Base-by-base conservation (phyloP, 1,284 basidiomycete species). In the Trichosporon asahii region DNA sequence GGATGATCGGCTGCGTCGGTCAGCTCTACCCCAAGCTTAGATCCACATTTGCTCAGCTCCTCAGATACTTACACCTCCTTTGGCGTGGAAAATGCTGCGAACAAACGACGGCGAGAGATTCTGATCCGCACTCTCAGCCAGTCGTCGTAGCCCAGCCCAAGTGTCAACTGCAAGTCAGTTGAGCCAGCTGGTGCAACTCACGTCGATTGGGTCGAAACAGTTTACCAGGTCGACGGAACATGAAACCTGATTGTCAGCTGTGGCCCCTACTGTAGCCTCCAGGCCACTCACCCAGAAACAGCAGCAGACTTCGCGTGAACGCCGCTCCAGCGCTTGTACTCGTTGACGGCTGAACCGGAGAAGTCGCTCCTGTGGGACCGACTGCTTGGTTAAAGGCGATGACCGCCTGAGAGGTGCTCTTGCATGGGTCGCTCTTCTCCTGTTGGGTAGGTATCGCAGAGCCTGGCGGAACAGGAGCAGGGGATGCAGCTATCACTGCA, bases 371-470 rank as follows among this genome's bases (percentile, higher is more conserved):
- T 8, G 57, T 61, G 3, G 57, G 57, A 15, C 57, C 57, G 5
- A 61, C 57, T 2, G 57, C 57, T 31, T 61, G 57, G 57, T 61
- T 61, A 18, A 61, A 31, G 8, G 57, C 57, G 29, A 61, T 5
- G 27, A 61, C 9, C 15, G 57, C 57, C 29, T 61, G 57, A 5
- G 57, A 31, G 3, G 57, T 61, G 23, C 27, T 31, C 57, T 61
- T 61, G n/a, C 18, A 31, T n/a, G 27, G 27, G 23, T 61, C 57
- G 3, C 67, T 89, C 86, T 70, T 94, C 5, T 31, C 57, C 23
- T 61, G 57, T 18, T 61, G 57, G 27, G 57, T 61, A n/a, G 57
- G 57, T 29, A 61, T 61, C 57, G 57, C 57, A 4, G 57, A 61
- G 27, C 57, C 57, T 2, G 57, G 57, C 14, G 57, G 57, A n/a